These are phyloP conservation scores for Trichoderma breve DNA, from an alignment of 2,329 filamentous ascomycete species.

Conservation along the genomic window DNA sequence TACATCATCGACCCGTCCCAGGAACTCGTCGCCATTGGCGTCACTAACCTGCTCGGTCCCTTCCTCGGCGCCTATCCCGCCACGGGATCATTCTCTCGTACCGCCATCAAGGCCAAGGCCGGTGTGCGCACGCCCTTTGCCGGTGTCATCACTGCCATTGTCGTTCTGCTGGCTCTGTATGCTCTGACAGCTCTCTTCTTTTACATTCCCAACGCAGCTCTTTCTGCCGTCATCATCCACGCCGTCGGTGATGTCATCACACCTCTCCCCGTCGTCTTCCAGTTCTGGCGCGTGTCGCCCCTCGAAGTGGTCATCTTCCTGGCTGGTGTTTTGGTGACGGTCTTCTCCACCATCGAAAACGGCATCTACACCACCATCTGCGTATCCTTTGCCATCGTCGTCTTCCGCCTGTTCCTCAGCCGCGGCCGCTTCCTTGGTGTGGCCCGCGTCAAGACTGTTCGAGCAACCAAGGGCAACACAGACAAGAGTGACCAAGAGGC, in stretches of 20 bases:
- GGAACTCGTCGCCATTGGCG: conserved; percentile 73
- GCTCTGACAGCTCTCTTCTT: conserved; percentile 80
- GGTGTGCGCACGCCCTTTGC: conserved; percentile 84
- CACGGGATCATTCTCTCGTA: conserved; percentile 86
- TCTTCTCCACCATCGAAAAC: conserved; percentile 79
- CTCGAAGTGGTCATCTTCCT: conserved; percentile 84
- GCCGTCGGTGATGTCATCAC: conserved; percentile 85
- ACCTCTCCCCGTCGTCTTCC: conserved; percentile 76
- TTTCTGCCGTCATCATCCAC: conserved; percentile 86
- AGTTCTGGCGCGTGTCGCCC: conserved; percentile 84
- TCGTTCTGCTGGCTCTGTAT: conserved; percentile 82
- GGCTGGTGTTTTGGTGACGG: conserved; percentile 75
- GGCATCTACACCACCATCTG: conserved; percentile 81
- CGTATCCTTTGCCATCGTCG: conserved; percentile 65
- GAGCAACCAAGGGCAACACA: conserved; percentile 43
- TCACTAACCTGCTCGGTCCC: conserved; percentile 71
- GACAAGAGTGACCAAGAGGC: conserved; percentile 34
- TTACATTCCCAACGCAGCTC: conserved; percentile 76
- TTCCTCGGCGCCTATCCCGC: conserved; percentile 83
- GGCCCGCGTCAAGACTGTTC: conserved; percentile 82
- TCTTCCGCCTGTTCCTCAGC: conserved; percentile 77
- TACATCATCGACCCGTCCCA: conserved; percentile 79
- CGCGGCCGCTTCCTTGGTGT: conserved; percentile 75
- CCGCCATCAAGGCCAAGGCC: conserved; percentile 91
- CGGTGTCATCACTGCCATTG: conserved; percentile 77